phyloP scores from a whole-genome alignment of 2,329 filamentous ascomycete species.

The Trichophyton equinum region DNA sequence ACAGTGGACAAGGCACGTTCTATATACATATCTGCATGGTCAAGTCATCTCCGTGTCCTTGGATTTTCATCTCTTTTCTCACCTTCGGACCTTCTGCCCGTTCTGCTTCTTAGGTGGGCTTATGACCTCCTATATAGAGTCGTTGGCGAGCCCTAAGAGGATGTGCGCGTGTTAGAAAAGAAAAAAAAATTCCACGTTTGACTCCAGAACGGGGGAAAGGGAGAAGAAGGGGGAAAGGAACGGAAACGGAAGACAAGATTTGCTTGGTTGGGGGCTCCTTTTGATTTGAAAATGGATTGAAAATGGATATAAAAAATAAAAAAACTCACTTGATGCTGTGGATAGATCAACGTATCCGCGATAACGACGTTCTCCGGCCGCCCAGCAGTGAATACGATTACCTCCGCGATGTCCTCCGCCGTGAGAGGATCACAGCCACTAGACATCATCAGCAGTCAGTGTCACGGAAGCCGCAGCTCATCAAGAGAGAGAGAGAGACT shows the following conservation, averaged over 20 bases:
- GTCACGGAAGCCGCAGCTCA: too few relatives aligned
- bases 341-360: slow-evolving; percentile 76
- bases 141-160: slow-evolving; percentile 7
- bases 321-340: slow-evolving; percentile 67
- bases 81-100: not conserved
- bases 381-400: slow-evolving; percentile 73
- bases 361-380: slow-evolving; percentile 82
- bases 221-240: not conserved
- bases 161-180: not conserved
- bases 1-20: not conserved
- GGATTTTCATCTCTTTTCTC: not conserved
- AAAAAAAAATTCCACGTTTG: too few relatives aligned
- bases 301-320: too few relatives aligned
- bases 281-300: too few relatives aligned
- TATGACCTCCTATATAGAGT: slow-evolving; percentile 9
- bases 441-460: slow-evolving; percentile 3
- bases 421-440: slow-evolving; percentile 72
- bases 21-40: not conserved
- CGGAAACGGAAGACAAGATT: not conserved
- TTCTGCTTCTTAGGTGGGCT: not conserved
- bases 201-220: not conserved
- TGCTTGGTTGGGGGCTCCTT: not conserved
- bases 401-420: slow-evolving; percentile 80
- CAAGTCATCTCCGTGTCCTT: not conserved
- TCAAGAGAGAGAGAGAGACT: not conserved